phyloP scores from a whole-genome alignment of 108 stramenopile genomes.

The Cylindrotheca closterium region DNA sequence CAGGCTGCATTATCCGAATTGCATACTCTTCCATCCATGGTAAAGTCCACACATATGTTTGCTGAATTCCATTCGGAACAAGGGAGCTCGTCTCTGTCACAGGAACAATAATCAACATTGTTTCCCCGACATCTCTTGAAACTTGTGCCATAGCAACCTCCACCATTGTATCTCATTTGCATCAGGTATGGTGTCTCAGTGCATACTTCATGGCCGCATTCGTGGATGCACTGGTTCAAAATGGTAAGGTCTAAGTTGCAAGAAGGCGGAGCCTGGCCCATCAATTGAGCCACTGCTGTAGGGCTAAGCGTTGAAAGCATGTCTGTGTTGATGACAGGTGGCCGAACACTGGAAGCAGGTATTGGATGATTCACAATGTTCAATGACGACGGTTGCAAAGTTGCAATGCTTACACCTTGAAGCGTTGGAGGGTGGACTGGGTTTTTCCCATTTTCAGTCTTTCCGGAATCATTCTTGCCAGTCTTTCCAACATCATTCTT shows the following conservation, averaged over 20 bases:
- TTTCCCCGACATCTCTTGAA: slow-evolving; percentile 10
- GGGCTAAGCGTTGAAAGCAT: too few species aligned
- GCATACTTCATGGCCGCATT: slow-evolving; percentile 9
- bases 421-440: too few species aligned
- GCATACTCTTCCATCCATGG: background rate
- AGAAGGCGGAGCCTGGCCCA: too few species aligned
- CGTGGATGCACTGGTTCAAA: slow-evolving; percentile 12
- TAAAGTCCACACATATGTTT: slow-evolving; percentile 10
- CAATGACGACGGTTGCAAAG: too few species aligned
- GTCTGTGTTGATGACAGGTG: too few species aligned
- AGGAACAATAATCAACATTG: slow-evolving; percentile 12
- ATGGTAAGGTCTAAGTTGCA: slow-evolving; percentile 14
- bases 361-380: too few species aligned
- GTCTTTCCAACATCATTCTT: too few species aligned
- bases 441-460: too few species aligned
- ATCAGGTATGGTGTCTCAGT: slow-evolving; percentile 14
- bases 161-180: slow-evolving; percentile 2
- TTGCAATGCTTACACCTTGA: too few species aligned
- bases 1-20: background rate
- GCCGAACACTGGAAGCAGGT: too few species aligned
- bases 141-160: background rate
- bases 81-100: slow-evolving; percentile 6
- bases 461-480: too few species aligned
- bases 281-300: too few species aligned
- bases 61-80: slow-evolving; percentile 6